These are phyloP conservation scores for Penicillium tannophilum DNA, from an alignment of 495 filamentous ascomycete genomes.

Conservation along the genomic window DNA sequence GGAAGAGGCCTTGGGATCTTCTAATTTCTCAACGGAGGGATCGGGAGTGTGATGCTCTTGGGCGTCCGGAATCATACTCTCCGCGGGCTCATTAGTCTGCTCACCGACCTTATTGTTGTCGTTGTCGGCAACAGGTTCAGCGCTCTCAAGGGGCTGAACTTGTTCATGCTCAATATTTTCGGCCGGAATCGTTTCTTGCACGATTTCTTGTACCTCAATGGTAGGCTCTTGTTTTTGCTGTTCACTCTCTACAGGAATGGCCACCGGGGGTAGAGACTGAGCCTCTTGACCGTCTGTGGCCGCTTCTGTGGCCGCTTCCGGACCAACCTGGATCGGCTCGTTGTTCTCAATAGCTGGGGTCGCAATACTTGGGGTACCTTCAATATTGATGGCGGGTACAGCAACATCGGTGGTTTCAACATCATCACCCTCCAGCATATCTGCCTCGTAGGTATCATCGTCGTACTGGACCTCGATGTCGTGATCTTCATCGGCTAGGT, in stretches of 20 bases:
- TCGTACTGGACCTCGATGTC: conserved; percentile 40
- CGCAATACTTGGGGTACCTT: conserved; percentile 6
- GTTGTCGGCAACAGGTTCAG: not conserved
- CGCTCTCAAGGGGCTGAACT: not conserved
- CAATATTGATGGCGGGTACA: conserved; percentile 32
- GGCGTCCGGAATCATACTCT: conserved; percentile 8
- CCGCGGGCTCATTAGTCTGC: conserved; percentile 29
- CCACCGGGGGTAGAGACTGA: not conserved
- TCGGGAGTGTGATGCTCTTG: conserved; percentile 14
- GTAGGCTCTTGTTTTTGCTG: conserved; percentile 1
- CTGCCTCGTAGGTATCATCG: conserved; percentile 41
- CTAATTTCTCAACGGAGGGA: conserved; percentile 9
- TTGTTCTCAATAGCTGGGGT: conserved; percentile 14
- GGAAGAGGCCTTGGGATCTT: conserved; percentile 5
- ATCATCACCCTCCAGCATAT: conserved; percentile 49
- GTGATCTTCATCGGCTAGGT: conserved; percentile 32
- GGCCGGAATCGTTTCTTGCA: not conserved
- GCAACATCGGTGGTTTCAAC: conserved; percentile 37
- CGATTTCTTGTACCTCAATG: conserved; percentile 7
- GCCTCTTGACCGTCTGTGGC: not conserved
- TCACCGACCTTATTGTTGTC: conserved; percentile 18
- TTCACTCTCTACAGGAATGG: not conserved
- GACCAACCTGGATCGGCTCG: conserved; percentile 8
- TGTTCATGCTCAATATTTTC: conserved; percentile 1
- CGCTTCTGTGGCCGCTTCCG: conserved; percentile 3